Conservation (phyloP, 371 early-diverging fungal species). For the Fennellomyces sp. region DNA sequence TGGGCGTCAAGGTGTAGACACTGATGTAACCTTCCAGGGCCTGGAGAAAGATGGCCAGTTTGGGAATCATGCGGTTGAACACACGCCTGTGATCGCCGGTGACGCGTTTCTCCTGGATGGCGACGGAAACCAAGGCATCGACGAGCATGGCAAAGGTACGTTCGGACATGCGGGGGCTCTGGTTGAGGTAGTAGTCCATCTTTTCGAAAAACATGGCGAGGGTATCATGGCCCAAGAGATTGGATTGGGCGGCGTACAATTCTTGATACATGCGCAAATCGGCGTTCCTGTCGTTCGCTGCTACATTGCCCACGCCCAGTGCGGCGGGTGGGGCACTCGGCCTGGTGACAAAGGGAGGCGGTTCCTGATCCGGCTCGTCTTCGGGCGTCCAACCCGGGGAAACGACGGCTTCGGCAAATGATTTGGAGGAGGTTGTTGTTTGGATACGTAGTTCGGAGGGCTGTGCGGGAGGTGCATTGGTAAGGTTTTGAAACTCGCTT, state of each 20-base stretch:
- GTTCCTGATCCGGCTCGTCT: not conserved
- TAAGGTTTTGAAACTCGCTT: constrained; percentile 18
- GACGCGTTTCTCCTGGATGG: constrained; percentile 15
- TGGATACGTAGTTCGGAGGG: not conserved
- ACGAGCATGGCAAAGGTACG: constrained; percentile 24
- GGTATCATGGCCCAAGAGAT: not conserved
- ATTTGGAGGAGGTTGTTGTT: not conserved
- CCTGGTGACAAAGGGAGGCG: not conserved
- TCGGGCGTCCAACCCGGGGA: not conserved
- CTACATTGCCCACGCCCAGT: not conserved
- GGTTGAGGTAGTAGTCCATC: constrained; percentile 9
- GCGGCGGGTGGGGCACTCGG: not conserved
- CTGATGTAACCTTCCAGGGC: constrained; percentile 9
- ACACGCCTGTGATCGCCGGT: not conserved
- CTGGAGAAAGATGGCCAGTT: not conserved
- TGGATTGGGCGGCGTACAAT: constrained; percentile 1
- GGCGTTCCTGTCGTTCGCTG: not conserved
- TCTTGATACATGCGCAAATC: not conserved
- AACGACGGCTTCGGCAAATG: not conserved
- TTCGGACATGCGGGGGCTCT: constrained; percentile 7
- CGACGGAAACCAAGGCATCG: constrained; percentile 3
- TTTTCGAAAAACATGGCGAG: constrained; percentile 13
- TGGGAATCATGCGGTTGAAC: not conserved
- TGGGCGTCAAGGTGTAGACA: constrained; percentile 9
- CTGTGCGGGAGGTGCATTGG: not conserved